phyloP scores from a whole-genome alignment of 129 eudicot species.

The Saussurea involucrata region DNA sequence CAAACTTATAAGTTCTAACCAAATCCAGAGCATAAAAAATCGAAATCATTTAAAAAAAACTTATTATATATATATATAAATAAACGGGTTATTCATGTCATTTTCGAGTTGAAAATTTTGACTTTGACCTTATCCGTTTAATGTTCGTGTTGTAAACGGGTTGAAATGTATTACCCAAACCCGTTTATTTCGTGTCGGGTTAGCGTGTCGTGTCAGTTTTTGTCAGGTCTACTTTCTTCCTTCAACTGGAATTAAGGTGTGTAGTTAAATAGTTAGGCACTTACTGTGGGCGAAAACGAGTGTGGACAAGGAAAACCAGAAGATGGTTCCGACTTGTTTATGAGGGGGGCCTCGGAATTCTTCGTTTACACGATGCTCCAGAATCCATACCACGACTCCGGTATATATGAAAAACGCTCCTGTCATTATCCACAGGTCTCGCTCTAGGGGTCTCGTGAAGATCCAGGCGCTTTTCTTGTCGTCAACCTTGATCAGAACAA shows the following conservation, averaged over 20 bases:
- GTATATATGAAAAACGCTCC: constrained; percentile 50
- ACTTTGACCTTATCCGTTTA: too few species aligned
- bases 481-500: constrained; percentile 40
- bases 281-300: constrained; percentile 63
- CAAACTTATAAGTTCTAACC: too few species aligned
- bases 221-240: too few species aligned
- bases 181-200: too few species aligned
- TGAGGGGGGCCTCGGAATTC: constrained; percentile 48
- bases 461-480: constrained; percentile 52
- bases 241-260: background rate
- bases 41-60: too few species aligned
- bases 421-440: constrained; percentile 43
- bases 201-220: too few species aligned
- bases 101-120: too few species aligned
- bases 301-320: constrained; percentile 65
- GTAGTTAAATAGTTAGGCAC: constrained; percentile 11
- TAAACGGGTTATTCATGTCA: too few species aligned
- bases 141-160: too few species aligned
- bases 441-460: constrained; percentile 49
- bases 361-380: constrained; percentile 52
- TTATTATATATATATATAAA: too few species aligned
- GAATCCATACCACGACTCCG: constrained; percentile 55
- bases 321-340: constrained; percentile 50
- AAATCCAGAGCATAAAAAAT: too few species aligned
- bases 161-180: too few species aligned